phyloP scores from a whole-genome alignment of 1,139 yeast genomes.

The Hemisphaericaspora subhashii region DNA sequence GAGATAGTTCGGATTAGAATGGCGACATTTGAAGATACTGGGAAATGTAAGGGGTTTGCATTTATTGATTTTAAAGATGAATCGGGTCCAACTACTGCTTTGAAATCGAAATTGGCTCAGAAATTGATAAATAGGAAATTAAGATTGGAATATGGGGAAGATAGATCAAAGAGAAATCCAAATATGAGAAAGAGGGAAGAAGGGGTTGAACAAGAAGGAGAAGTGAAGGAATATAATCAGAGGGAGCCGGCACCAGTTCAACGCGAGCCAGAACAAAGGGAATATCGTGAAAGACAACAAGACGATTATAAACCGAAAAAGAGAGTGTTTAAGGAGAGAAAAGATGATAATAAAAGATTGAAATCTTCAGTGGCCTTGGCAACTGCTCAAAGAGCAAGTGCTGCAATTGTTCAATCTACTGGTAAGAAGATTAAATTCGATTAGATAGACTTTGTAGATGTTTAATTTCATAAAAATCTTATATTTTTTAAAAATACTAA shows the following conservation, averaged over 20 bases:
- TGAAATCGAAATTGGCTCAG: conserved; percentile 69
- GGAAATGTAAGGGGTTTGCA: conserved; percentile 96
- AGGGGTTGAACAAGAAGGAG: conserved; percentile 18
- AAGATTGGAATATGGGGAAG: conserved; percentile 93
- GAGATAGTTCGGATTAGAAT: conserved; percentile 79
- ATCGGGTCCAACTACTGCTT: conserved; percentile 79
- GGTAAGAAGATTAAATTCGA: conserved; percentile 83
- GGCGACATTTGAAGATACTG: conserved; percentile 96
- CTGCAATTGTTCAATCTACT: conserved; percentile 84
- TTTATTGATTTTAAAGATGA: conserved; percentile 84
- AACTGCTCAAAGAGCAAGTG: conserved; percentile 84
- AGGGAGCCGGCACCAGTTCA: conserved; percentile 12
- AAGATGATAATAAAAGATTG: conserved; percentile 41
- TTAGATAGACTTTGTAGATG: conserved; percentile 13
- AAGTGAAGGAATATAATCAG: conserved; percentile 10
- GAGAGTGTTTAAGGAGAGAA: conserved; percentile 17
- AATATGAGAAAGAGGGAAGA: conserved; percentile 31
- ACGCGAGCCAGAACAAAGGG: conserved; percentile 16
- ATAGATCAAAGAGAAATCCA: conserved; percentile 78
- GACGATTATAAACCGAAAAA: conserved; percentile 23
- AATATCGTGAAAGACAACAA: conserved; percentile 8
- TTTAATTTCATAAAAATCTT: conserved; percentile 1
- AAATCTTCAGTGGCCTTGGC: conserved; percentile 90
- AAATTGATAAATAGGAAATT: conserved; percentile 71
- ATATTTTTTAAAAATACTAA: too few relatives aligned